A percentile compares a stretch with the other conserved stretches of the same genome.
Evolutionary conservation across 2,329 filamentous ascomycete species (phyloP).

Genomic region (Lasiodiplodia gonubiensis): DNA sequence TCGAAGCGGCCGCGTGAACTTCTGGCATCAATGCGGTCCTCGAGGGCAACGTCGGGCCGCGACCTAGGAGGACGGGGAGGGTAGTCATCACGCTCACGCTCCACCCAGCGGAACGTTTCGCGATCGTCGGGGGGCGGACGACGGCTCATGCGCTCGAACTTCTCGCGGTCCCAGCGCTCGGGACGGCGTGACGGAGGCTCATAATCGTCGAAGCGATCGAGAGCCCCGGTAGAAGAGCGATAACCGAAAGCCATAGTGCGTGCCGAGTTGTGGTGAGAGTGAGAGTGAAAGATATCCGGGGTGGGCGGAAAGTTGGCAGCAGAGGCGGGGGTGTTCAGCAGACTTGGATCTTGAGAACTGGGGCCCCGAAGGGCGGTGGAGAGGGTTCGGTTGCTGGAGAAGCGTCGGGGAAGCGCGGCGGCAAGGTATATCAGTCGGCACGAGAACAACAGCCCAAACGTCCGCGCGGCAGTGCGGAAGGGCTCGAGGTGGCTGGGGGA

Average conservation of each 20-base stretch:
- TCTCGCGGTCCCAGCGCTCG: conserved; percentile 57
- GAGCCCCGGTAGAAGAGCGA: conserved; percentile 50
- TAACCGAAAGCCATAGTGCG: conserved; percentile 32
- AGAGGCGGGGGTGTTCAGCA: conserved; percentile 6
- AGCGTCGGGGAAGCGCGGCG: not conserved
- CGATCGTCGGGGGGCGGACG: conserved; percentile 40
- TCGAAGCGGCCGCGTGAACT: conserved; percentile 51
- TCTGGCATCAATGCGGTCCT: conserved; percentile 51
- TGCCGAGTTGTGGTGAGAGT: not conserved
- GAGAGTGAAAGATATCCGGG: not conserved
- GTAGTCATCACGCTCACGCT: conserved; percentile 48
- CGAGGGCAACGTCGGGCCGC: conserved; percentile 50
- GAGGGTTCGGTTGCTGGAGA: not conserved
- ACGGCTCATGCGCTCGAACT: conserved; percentile 54
- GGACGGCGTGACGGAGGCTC: conserved; percentile 43
- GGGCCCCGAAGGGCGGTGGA: conserved; percentile 15
- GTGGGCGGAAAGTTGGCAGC: conserved; percentile 19
- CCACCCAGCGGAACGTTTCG: conserved; percentile 49
- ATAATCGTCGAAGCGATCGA: conserved; percentile 51
- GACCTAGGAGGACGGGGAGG: conserved; percentile 45
- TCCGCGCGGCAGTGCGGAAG: conserved; percentile 5
- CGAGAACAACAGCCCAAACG: not conserved
- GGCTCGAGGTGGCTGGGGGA: not conserved
- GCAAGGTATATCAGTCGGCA: conserved; percentile 14
- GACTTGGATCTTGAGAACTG: not conserved